Base-by-base conservation (phyloP, 805 yeast genomes). In the Blastobotrys robertii region DNA sequence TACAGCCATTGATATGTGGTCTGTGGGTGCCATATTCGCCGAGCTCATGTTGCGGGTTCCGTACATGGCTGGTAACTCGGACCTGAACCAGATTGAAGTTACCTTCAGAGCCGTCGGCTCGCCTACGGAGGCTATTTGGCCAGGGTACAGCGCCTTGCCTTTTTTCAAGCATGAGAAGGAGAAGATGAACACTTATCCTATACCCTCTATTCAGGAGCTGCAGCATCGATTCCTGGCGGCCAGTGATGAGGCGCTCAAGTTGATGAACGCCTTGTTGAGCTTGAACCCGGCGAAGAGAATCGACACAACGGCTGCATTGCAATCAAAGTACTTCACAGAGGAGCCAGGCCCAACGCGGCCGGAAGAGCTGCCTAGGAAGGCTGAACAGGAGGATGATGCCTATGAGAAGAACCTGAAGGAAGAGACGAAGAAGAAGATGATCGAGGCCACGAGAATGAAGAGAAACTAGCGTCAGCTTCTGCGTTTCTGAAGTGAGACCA, bases 51-150 rank as follows among this genome's bases (percentile, higher is more conserved):
- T 92, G 51, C 71, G 99, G 57, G 85, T 85, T 2, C 98, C 99
- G 1, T 92, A 92, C 61, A 64, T 94, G 37, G 95, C 99, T 0
- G 98, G 97, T 1, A 78, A 77, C 52, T 86, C 84, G 50, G 98
- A 92, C 59, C 61, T 77, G 2, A 95, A 88, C 57, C 99, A 92
- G 59, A 63, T 88, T 33, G 94, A 83, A 39, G 83, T 87, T n/a
- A 92, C 97, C 0, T 90, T 92, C 60, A 77, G 84, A 56, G 98
- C 97, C 0, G 65, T 90, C 45, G 99, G 99, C 0, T 88, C 98
- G 0, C 98, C 99, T 3, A 84, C 94, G 0, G 96, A 88, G 51
- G 77, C 73, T 29, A 77, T 69, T 2, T 92, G 98, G 98, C 94
- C 95, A 0, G 84, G 86, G 38, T 94, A 90, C 2, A 74, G 88